These are phyloP conservation scores for Aegilops umbellulata DNA, from an alignment of 176 grass and related monocot genomes.

Conservation along the genomic window DNA sequence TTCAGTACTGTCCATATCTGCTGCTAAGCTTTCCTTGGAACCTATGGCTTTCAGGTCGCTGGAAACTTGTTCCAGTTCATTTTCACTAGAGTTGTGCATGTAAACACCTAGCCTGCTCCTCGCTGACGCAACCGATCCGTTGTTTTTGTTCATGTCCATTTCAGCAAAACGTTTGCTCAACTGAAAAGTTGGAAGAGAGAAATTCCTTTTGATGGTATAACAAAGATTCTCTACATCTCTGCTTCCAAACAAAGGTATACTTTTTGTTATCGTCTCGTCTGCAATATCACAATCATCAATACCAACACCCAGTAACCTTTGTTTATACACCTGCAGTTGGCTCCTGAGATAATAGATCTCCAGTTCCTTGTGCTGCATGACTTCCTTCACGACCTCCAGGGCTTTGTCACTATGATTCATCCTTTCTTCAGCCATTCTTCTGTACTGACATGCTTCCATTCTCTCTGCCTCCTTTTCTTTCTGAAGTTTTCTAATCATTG, in stretches of 20 bases:
- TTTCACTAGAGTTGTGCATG: slow-evolving; percentile 18
- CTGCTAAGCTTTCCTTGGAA: slow-evolving; percentile 28
- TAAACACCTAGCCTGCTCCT: slow-evolving; percentile 32
- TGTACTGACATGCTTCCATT: slow-evolving; percentile 97
- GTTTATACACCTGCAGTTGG: slow-evolving; percentile 57
- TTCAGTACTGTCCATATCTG: slow-evolving; percentile 3
- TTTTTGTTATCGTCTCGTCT: slow-evolving; percentile 35
- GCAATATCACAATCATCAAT: slow-evolving; percentile 45
- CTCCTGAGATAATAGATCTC: slow-evolving; percentile 72
- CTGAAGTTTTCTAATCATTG: slow-evolving; percentile 81
- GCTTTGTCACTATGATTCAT: slow-evolving; percentile 60
- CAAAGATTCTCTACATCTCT: slow-evolving; percentile 16
- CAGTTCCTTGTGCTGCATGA: slow-evolving; percentile 75
- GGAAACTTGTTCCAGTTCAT: slow-evolving; percentile 29
- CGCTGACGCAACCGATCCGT: slow-evolving; percentile 17
- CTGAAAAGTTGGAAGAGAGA: slow-evolving; percentile 55
- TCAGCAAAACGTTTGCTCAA: slow-evolving; percentile 40
- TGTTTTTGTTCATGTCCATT: slow-evolving; percentile 34
- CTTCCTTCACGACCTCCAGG: slow-evolving; percentile 59
- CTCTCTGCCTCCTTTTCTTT: slow-evolving; percentile 84
- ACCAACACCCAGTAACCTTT: slow-evolving; percentile 50
- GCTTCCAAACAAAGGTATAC: slow-evolving; percentile 26
- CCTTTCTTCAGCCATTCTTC: slow-evolving; percentile 82
- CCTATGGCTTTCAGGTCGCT: slow-evolving; percentile 10
- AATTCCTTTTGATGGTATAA: slow-evolving; percentile 56